phyloP scores from a whole-genome alignment of 495 filamentous ascomycete genomes.

The Stereocaulon alpinum region DNA sequence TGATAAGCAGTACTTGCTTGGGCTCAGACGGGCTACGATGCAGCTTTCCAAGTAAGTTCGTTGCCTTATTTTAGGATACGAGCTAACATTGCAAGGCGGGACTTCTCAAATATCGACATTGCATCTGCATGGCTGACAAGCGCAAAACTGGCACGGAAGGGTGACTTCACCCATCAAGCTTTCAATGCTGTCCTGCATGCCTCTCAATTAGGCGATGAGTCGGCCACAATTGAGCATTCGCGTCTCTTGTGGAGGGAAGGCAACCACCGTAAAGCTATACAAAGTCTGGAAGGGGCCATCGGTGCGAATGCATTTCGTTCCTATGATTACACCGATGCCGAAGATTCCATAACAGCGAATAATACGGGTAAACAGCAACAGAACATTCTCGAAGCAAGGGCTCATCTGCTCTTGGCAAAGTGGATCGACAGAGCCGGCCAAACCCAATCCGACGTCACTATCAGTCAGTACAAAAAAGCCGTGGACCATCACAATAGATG shows the following conservation, averaged over 20 bases:
- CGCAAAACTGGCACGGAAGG: constrained; percentile 77
- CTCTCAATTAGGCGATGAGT: constrained; percentile 67
- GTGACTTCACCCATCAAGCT: constrained; percentile 67
- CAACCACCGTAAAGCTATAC: constrained; percentile 89
- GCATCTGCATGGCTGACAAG: constrained; percentile 78
- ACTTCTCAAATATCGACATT: constrained; percentile 54
- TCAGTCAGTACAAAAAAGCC: constrained; percentile 68
- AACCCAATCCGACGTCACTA: constrained; percentile 67
- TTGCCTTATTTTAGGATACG: not conserved
- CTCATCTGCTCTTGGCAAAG: constrained; percentile 82
- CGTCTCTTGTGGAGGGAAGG: constrained; percentile 90
- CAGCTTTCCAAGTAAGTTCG: constrained; percentile 51
- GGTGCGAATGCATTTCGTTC: constrained; percentile 55
- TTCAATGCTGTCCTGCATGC: constrained; percentile 92
- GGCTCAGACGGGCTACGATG: constrained; percentile 78
- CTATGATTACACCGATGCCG: constrained; percentile 36
- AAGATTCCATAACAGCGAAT: constrained; percentile 28
- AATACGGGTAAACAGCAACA: constrained; percentile 30
- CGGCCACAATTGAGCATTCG: constrained; percentile 86
- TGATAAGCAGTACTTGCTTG: constrained; percentile 92
- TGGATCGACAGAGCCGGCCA: constrained; percentile 92
- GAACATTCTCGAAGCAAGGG: constrained; percentile 42
- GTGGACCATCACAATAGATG: constrained; percentile 51
- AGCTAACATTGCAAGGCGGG: constrained; percentile 26
- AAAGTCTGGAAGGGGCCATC: constrained; percentile 76